Evolutionary conservation across 495 filamentous ascomycete species (phyloP), one percentile per base, ranked within the genome.

Genomic region (Aspergillus nidulans): DNA sequence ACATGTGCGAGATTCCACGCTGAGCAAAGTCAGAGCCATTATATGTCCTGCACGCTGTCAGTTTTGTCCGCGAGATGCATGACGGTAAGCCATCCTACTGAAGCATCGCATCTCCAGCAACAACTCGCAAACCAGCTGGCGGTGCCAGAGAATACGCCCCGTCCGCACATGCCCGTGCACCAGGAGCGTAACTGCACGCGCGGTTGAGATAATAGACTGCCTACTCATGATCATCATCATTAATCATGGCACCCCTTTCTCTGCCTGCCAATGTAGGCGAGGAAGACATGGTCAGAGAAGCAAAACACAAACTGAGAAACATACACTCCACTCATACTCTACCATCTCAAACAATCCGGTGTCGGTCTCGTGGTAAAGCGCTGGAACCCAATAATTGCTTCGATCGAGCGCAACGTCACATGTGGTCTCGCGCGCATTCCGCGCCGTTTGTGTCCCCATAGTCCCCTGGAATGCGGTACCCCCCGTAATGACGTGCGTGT

Each of bases 381-480:
- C 71, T 2, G 88, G 88, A 53, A 85, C 78, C 89, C 89, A 92
- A 70, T 92, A 92, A 69, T 84, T 85, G 61, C 83, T 87, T 60
- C 83, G 72, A 68, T 92, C 89, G 51, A 79, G 77, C 61, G 77
- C 81, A 59, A 86, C 74, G 16, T 72, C 76, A 59, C 87, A 84
- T 8, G 83, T 84, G 46, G 86, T 87, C 63, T 87, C 91, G 0
- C 65, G 72, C 0, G 87, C 86, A 49, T 73, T 62, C 45, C 76
- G 70, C n/a, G 87, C 79, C 20, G 74, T 66, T 44, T 79, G 68
- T 41, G 77, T 84, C 40, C 69, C 75, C 73, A 84, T 85, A 43
- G 66, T 76, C 63, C 85, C 73, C 59, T 81, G 76, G 65, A 91
- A 91, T 57, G 81, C 86, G 70, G 81, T 89, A 39, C 87, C 88